These are phyloP conservation scores for Beta macrorhiza DNA, from an alignment of 179 eudicot species.

Conservation along the genomic window DNA sequence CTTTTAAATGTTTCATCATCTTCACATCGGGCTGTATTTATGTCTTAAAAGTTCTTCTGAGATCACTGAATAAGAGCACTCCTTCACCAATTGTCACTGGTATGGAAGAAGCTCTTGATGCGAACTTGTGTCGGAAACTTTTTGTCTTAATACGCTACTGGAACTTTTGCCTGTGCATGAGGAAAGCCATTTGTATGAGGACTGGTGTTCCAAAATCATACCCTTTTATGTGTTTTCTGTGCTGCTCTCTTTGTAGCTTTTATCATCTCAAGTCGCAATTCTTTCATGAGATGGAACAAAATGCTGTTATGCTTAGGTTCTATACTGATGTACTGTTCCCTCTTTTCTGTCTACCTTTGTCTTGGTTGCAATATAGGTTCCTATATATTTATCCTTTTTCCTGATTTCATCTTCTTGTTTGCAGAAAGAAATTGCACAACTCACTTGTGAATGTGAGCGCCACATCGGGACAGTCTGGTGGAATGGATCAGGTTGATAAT, in stretches of 20 bases:
- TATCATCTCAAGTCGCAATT: not conserved
- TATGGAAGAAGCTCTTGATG: not conserved
- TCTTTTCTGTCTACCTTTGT: not conserved
- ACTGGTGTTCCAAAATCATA: not conserved
- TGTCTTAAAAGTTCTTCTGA: not conserved
- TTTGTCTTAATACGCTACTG: not conserved
- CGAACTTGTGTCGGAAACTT: not conserved
- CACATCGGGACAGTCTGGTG: constrained; percentile 99
- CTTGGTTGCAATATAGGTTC: constrained; percentile 4
- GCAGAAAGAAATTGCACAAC: constrained; percentile 98
- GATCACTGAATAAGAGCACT: too few species aligned
- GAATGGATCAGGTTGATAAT: constrained; percentile 90
- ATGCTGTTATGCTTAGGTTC: not conserved
- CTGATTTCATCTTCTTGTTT: constrained; percentile 13
- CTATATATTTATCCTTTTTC: not conserved
- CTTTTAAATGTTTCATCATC: not conserved
- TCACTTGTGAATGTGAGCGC: constrained; percentile 90
- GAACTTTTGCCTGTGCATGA: not conserved
- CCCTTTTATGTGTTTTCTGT: not conserved
- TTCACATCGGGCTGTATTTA: not conserved
- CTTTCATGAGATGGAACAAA: not conserved
- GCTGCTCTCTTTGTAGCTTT: not conserved
- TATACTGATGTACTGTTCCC: not conserved
- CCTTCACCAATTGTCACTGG: not conserved
- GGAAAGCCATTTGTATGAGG: not conserved